Conservation (phyloP, 345 rosid species). For the Zanthoxylum bungeanum region DNA sequence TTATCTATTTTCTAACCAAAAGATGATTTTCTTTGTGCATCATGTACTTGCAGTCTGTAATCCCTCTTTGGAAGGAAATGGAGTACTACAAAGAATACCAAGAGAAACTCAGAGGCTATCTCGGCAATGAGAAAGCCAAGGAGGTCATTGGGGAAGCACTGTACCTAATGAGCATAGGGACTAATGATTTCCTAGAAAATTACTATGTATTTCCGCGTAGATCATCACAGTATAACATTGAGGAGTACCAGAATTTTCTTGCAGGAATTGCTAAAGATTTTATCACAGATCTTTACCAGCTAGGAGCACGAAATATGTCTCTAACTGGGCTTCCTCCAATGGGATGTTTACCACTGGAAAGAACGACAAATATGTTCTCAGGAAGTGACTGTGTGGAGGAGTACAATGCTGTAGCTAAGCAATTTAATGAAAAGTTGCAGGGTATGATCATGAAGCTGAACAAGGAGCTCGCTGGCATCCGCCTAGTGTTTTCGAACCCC, state of each 20-base stretch:
- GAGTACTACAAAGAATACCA: constrained; percentile 78
- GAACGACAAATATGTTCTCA: constrained; percentile 50
- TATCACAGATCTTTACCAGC: constrained; percentile 46
- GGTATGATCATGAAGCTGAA: constrained; percentile 33
- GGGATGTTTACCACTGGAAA: constrained; percentile 84
- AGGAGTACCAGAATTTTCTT: constrained; percentile 57
- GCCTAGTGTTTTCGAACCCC: constrained; percentile 38
- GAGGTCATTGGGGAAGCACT: constrained; percentile 49
- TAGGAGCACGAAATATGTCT: constrained; percentile 68
- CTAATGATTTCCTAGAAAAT: constrained; percentile 83
- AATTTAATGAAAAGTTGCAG: constrained; percentile 52
- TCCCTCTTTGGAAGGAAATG: constrained; percentile 78
- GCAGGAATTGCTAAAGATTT: constrained; percentile 51
- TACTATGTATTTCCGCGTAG: constrained; percentile 49
- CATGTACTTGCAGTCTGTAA: constrained; percentile 52
- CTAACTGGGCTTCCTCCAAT: constrained; percentile 66
- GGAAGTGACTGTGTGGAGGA: constrained; percentile 50
- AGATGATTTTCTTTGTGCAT: not conserved
- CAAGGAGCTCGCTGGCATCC: constrained; percentile 44
- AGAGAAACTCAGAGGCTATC: constrained; percentile 38
- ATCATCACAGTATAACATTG: constrained; percentile 34
- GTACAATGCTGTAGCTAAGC: constrained; percentile 59
- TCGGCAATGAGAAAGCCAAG: constrained; percentile 53
- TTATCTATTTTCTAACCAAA: not conserved
- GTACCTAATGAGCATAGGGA: constrained; percentile 74